phyloP scores from a whole-genome alignment of 176 grass and related monocot species.

The Otatea glauca region DNA sequence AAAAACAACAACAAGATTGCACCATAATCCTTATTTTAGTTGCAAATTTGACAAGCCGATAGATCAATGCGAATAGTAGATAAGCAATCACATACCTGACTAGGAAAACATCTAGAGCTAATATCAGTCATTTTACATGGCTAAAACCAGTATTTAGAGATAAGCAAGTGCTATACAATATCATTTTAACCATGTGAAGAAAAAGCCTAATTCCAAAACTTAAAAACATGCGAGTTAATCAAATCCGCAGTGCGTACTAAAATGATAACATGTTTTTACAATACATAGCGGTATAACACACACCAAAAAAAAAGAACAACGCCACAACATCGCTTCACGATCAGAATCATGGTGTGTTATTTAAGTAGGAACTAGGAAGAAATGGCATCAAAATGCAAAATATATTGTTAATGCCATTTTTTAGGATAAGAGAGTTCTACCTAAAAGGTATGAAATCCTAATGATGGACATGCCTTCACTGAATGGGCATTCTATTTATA shows the following conservation, averaged over 20 bases:
- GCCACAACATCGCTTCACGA: background rate
- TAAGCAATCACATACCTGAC: no score
- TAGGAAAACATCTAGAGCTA: no score
- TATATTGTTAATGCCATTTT: background rate
- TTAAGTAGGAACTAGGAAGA: background rate
- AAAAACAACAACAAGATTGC: background rate
- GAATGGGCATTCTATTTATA: no score
- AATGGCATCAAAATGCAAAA: background rate
- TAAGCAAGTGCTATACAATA: background rate
- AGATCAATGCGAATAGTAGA: no score
- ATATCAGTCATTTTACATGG: no score
- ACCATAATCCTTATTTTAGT: background rate
- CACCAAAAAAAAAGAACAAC: background rate
- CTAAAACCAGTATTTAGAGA: background rate
- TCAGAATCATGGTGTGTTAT: background rate
- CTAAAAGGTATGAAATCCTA: background rate
- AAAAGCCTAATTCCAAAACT: slow-evolving; percentile 1
- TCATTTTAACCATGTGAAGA: slow-evolving; percentile 2
- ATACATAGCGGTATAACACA: background rate
- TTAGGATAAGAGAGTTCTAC: background rate
- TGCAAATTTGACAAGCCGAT: background rate
- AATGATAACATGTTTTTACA: background rate
- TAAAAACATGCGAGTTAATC: background rate
- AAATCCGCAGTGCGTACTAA: background rate
- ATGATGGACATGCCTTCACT: no score